Conservation (phyloP, 352 stramenopile genomes). For the Elongisporangium senticosum region DNA sequence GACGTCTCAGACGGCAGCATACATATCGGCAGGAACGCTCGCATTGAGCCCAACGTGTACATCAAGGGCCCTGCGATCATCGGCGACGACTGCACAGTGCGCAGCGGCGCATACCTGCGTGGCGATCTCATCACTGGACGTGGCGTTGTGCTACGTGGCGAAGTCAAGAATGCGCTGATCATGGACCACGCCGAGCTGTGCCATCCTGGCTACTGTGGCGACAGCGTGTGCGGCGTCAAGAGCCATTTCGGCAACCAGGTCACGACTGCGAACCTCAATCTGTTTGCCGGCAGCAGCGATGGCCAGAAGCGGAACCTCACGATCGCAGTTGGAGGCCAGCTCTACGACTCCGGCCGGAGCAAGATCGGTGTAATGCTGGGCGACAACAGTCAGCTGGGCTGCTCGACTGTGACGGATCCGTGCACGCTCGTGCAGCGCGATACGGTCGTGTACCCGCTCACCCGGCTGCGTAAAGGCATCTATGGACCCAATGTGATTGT, state of each 20-base stretch:
- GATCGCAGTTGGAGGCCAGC: constrained; percentile 23
- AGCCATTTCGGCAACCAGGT: constrained; percentile 84
- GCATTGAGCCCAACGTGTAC: constrained; percentile 62
- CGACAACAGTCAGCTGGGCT: constrained; percentile 66
- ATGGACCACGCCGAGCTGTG: constrained; percentile 69
- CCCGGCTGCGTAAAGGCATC: constrained; percentile 52
- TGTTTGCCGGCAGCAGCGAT: constrained; percentile 29
- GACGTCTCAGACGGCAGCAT: constrained; percentile 70
- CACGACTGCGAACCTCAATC: constrained; percentile 67
- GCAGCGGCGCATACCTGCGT: constrained; percentile 61
- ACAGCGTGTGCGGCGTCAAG: constrained; percentile 68
- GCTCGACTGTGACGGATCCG: constrained; percentile 64
- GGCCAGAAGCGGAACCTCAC: constrained; percentile 16
- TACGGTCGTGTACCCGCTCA: constrained; percentile 65
- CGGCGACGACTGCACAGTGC: constrained; percentile 48
- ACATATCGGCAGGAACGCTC: constrained; percentile 47
- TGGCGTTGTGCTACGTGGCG: constrained; percentile 55
- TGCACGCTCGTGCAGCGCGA: constrained; percentile 56
- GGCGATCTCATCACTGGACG: constrained; percentile 59
- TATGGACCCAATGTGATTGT: constrained; percentile 65
- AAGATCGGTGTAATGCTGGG: constrained; percentile 73
- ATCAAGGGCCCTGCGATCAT: constrained; percentile 78
- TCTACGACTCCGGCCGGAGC: constrained; percentile 56
- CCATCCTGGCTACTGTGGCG: constrained; percentile 68
- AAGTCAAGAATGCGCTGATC: constrained; percentile 71